Percentiles rank a stretch among this genome's conserved stretches.
Evolutionary conservation across 345 rosid genomes (phyloP).

Genomic region (Brassica juncea): DNA sequence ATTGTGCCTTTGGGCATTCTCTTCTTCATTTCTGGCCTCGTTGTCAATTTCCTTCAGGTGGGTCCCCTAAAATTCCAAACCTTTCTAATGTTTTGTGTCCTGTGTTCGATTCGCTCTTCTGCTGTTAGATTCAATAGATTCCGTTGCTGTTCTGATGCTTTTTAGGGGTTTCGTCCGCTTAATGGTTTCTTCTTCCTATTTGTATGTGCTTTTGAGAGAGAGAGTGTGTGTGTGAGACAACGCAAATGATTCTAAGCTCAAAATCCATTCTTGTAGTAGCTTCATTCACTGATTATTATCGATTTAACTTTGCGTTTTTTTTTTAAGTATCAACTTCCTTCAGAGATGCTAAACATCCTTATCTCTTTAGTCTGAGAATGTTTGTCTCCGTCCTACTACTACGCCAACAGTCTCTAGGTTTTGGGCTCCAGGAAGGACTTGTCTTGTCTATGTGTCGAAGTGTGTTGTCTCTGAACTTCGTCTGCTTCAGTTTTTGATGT

Average conservation of each 20-base stretch:
- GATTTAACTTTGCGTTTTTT: neutral
- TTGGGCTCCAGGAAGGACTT: neutral
- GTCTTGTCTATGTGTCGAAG: neutral
- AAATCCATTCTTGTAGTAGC: neutral
- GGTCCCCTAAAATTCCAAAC: slow-evolving; percentile 37
- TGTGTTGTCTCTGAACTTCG: neutral
- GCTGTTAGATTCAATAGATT: neutral
- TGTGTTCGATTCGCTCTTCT: neutral
- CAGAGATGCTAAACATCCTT: no score
- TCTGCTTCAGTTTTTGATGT: slow-evolving; percentile 28
- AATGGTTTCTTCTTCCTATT: neutral
- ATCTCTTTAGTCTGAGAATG: neutral
- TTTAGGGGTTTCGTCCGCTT: neutral
- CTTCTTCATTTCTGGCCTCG: slow-evolving; percentile 85
- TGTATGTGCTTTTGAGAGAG: neutral
- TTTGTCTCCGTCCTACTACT: no score
- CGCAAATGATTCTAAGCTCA: neutral
- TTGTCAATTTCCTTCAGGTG: slow-evolving; percentile 94
- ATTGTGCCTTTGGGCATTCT: slow-evolving; percentile 80
- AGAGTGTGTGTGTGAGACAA: neutral
- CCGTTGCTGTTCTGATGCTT: neutral
- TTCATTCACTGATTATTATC: neutral
- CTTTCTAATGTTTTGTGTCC: neutral
- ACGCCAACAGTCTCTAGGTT: no score
- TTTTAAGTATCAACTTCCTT: neutral